Conservation (phyloP, 208 protist species). For the Lotmaria passim region DNA sequence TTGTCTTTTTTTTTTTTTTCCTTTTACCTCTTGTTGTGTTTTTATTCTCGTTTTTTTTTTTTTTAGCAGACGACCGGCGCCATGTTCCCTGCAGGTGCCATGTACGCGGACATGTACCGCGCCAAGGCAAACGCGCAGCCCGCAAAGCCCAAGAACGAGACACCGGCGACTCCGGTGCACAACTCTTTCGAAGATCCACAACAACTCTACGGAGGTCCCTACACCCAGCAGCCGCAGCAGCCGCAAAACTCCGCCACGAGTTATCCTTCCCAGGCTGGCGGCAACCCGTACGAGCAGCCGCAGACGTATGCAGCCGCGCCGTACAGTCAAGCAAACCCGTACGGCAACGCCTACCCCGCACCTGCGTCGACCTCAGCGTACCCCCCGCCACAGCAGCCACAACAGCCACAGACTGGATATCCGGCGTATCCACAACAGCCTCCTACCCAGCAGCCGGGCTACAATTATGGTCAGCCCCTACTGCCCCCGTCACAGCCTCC, state of each 20-base stretch:
- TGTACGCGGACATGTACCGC: conserved; percentile 38
- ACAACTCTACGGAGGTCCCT: conserved; percentile 16
- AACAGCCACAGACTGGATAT: conserved; percentile 11
- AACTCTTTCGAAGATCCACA: conserved; percentile 66
- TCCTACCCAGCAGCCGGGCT: conserved; percentile 9
- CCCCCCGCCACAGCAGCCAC: conserved; percentile 18
- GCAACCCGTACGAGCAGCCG: conserved; percentile 12
- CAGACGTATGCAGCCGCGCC: conserved; percentile 20
- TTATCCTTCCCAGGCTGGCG: conserved; percentile 3
- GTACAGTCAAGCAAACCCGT: conserved; percentile 16
- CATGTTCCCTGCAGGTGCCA: conserved; percentile 31
- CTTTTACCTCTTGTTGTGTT: not conserved
- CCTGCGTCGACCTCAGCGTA: not conserved
- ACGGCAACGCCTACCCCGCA: conserved; percentile 29
- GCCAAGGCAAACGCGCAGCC: conserved; percentile 8
- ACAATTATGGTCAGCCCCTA: conserved; percentile 17
- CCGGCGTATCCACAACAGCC: conserved; percentile 7
- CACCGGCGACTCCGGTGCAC: conserved; percentile 34
- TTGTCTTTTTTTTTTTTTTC: conserved; percentile 1
- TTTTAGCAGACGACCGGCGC: not conserved
- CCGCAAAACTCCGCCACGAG: conserved; percentile 6
- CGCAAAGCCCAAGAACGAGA: conserved; percentile 22
- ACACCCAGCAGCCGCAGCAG: conserved; percentile 17
- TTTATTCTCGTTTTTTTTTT: not conserved
- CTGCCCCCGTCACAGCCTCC: not conserved